Evolutionary conservation across 768 basidiomycete species (phyloP).

Genomic region (Termitomyces sp.): DNA sequence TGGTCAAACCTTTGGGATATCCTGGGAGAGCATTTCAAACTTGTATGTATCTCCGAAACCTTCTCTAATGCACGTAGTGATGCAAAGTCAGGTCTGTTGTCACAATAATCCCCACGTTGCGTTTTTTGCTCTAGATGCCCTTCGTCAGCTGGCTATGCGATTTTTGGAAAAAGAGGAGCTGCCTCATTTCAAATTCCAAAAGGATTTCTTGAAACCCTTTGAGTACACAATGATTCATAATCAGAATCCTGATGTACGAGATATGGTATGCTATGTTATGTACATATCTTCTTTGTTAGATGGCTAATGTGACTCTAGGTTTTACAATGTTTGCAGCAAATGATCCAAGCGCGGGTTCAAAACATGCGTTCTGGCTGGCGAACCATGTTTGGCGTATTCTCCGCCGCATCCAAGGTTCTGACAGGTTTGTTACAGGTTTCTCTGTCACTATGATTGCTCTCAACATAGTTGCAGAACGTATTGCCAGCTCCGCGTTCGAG

Average conservation of each 20-base stretch:
- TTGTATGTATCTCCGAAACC: slow-evolving; percentile 46
- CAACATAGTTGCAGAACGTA: slow-evolving; percentile 58
- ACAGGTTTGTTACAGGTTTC: slow-evolving; percentile 54
- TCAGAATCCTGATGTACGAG: slow-evolving; percentile 90
- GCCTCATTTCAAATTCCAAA: slow-evolving; percentile 98
- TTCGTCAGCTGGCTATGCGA: slow-evolving; percentile 96
- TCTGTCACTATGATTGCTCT: slow-evolving; percentile 7
- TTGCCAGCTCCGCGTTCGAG: slow-evolving; percentile 92
- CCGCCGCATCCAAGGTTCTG: slow-evolving; percentile 89
- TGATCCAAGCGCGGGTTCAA: slow-evolving; percentile 92
- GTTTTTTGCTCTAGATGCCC: slow-evolving; percentile 94
- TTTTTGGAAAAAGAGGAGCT: slow-evolving; percentile 99
- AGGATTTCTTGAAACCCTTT: slow-evolving; percentile 97
- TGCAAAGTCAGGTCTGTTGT: slow-evolving; percentile 78
- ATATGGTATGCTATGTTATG: slow-evolving; percentile 70
- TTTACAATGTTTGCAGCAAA: slow-evolving; percentile 95
- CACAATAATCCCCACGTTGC: slow-evolving; percentile 96
- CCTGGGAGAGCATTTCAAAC: slow-evolving; percentile 97
- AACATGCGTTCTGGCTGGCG: slow-evolving; percentile 98
- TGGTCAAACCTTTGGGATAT: slow-evolving; percentile 99
- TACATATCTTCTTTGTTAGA: not conserved
- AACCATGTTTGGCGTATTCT: slow-evolving; percentile 99
- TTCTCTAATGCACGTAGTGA: not conserved
- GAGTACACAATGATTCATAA: slow-evolving; percentile 98
- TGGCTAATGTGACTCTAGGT: slow-evolving; percentile 47